phyloP scores from a whole-genome alignment of 2,329 filamentous ascomycete genomes.

The Monosporascus cannonballus region DNA sequence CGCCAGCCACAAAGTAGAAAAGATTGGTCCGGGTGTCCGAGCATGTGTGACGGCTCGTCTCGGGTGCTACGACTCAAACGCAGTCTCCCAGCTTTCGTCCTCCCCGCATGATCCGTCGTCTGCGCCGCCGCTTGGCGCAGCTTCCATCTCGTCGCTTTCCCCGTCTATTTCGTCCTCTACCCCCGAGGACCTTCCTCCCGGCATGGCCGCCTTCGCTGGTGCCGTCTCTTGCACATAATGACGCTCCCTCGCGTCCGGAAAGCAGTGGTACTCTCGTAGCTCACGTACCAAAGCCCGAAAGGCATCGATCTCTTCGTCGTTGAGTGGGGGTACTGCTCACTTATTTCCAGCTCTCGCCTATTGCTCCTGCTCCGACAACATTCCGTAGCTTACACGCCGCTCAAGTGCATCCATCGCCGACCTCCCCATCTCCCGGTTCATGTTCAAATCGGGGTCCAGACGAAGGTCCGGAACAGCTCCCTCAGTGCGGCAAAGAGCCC shows the following conservation, averaged over 20 bases:
- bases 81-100: background rate
- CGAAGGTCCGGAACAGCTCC: background rate
- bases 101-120: background rate
- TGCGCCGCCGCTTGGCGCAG: background rate
- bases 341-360: background rate
- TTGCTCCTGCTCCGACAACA: background rate
- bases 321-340: background rate
- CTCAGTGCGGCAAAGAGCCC: background rate
- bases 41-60: no score
- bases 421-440: background rate
- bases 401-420: background rate
- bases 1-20: no score
- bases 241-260: background rate
- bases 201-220: background rate
- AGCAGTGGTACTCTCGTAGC: background rate
- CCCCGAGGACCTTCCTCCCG: background rate
- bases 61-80: background rate
- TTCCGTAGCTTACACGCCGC: background rate
- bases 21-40: no score
- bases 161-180: background rate
- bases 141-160: background rate
- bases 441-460: background rate
- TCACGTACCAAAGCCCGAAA: background rate
- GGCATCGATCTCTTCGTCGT: background rate
- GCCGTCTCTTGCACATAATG: background rate